Evolutionary conservation across 208 protist genomes (phyloP), one percentile per base, ranked within the genome.

Genomic region (Strigomonas galati): DNA sequence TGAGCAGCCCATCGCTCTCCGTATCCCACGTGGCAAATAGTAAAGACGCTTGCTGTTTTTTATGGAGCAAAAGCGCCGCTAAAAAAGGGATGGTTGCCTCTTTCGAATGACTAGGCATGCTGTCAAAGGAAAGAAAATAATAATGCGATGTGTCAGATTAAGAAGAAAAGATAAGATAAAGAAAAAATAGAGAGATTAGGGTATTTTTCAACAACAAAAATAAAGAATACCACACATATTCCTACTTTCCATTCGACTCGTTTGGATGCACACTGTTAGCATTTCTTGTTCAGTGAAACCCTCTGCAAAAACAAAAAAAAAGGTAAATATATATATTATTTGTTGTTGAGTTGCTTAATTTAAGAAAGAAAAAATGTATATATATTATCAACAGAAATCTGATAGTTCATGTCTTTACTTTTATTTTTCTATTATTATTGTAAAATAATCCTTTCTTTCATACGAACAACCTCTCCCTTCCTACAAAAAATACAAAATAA

Each of bases 1-100:
- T 66, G 17, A 92, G 79, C 32, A 74, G 71, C 5, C 86, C 86
- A 23, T 55, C 53, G 9, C 72, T 79, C 12, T 88, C 69, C 0
- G 62, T 60, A 32, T 92, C 86, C 83, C 81, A 88, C 37, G 69
- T 60, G 46, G 74, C 70, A 46, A 89, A 92, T 2, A 92, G 67
- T 52, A 83, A 49, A 12, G 74, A 79, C 1, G 82, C 81, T 69
- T 92, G 76, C 40, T 84, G 81, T 27, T 81, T 85, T 68, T 92
- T 92, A 4, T 24, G 27, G 21, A 15, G 15, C 4, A 55, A 4
- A 24, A 23, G 51, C 15, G 51, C 4, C 15, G 51, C 15, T 10
- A 30, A 24, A 15, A 23, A 31, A 3, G 51, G 24, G 3, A 31
- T 15, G 4, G 15, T 30, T 10, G 23, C 24, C 15, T 30, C 24